Percentiles rank a stretch among this genome's conserved stretches.
Evolutionary conservation across 305 asterid genomes (phyloP).

Genomic region (Fraxinus sp.): DNA sequence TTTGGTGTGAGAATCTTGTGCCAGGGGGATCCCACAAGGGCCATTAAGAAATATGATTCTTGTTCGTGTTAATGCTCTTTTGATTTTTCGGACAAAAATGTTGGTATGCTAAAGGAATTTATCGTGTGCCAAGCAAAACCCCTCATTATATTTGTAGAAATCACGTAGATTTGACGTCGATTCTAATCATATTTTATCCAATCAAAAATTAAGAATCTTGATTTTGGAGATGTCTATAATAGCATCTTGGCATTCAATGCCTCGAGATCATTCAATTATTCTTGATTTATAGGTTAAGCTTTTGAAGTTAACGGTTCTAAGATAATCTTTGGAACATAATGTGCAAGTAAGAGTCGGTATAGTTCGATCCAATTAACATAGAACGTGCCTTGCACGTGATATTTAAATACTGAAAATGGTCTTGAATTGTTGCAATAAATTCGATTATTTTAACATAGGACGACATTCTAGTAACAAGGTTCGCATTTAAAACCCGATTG

Average conservation of each 20-base stretch:
- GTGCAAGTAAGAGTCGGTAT: background rate
- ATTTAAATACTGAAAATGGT: background rate
- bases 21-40: background rate
- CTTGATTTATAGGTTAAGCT: background rate
- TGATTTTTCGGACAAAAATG: background rate
- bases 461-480: no score
- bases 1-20: background rate
- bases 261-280: background rate
- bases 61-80: background rate
- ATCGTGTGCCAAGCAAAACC: background rate
- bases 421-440: background rate
- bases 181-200: background rate
- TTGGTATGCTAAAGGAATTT: background rate
- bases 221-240: background rate
- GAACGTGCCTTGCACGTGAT: background rate
- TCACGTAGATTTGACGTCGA: background rate
- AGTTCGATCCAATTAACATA: background rate
- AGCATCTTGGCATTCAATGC: background rate
- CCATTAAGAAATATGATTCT: background rate
- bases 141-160: background rate
- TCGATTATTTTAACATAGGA: no score
- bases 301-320: background rate
- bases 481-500: background rate
- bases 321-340: background rate
- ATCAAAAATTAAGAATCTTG: background rate